A percentile compares a stretch with the other conserved stretches of the same genome.
Evolutionary conservation across 768 basidiomycete species (phyloP).

Genomic region (Gloeostereum incarnatum): DNA sequence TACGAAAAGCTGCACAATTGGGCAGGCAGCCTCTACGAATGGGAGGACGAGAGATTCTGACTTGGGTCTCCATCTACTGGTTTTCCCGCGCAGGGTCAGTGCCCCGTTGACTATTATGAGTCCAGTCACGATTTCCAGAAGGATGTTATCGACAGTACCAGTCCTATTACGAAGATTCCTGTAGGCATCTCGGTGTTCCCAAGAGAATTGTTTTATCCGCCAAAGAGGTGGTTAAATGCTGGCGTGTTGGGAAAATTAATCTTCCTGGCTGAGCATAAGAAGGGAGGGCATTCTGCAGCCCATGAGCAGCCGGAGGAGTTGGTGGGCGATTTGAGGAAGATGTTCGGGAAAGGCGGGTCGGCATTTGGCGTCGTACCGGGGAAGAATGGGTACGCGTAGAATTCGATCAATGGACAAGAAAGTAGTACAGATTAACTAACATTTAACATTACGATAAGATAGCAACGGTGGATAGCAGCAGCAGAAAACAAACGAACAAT

Average conservation of each 20-base stretch:
- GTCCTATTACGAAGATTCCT: slow-evolving; percentile 12
- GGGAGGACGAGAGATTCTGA: slow-evolving; percentile 36
- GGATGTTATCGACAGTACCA: neutral
- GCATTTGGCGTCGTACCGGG: slow-evolving; percentile 21
- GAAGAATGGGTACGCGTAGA: slow-evolving; percentile 19
- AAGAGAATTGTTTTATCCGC: slow-evolving; percentile 12
- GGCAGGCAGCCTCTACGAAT: slow-evolving; percentile 30
- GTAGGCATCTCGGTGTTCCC: slow-evolving; percentile 24
- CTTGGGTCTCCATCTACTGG: slow-evolving; percentile 33
- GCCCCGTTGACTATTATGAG: slow-evolving; percentile 31
- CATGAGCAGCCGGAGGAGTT: slow-evolving; percentile 23
- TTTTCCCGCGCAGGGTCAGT: slow-evolving; percentile 30
- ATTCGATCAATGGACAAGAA: no score
- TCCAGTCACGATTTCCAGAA: neutral
- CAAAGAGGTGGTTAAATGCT: slow-evolving; percentile 13
- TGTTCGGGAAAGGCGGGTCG: slow-evolving; percentile 26
- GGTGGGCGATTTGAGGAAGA: slow-evolving; percentile 13
- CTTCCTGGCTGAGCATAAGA: slow-evolving; percentile 19
- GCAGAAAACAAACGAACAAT: no score
- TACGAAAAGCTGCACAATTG: slow-evolving; percentile 22
- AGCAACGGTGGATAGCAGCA: no score
- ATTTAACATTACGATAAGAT: no score
- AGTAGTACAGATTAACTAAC: no score
- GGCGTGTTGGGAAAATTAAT: slow-evolving; percentile 23
- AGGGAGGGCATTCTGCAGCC: slow-evolving; percentile 30